Base-by-base conservation (phyloP, 108 stramenopile genomes). In the Nitzschia palea region DNA sequence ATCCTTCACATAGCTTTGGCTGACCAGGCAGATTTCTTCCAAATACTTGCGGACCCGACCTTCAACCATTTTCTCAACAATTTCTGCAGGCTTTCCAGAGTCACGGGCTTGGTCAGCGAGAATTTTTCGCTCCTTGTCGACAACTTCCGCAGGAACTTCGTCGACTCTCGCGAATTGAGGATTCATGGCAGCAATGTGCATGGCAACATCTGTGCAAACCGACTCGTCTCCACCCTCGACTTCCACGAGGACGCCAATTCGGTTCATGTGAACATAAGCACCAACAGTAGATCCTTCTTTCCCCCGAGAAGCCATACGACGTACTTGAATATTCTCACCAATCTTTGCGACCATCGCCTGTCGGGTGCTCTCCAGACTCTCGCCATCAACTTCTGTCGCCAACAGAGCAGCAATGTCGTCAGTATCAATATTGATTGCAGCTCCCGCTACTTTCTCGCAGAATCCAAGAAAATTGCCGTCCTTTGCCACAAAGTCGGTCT, bases 111-210 rank as follows among this genome's bases (percentile, higher is more conserved):
- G 86, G 2, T 65, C 86, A 12, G 76, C 74, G 27, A 89, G 72
- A 61, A 91, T 73, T 33, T 77, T 65, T 25, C 78, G 62, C 52
- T 91, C 88, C 72, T 86, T 87, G 42, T 88, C 89, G 51, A 92
- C 54, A 43, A 81, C 89, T 20, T 88, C 94, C 0, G 73, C 68
- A 47, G 87, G 87, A 29, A 91, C 88, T 62, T 86, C 87, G 3
- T 90, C 88, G 45, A 80, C 74, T 48, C 80, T 77, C 48, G 84
- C 86, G 54, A 84, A 90, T 9, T 78, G 69, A 33, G 92, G 89
- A 50, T 82, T 86, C 84, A 86, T 84, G 35, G 88, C 91, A n/a
- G 83, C 83, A 36, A 93, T 79, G 58, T 93, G 88, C 88, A 93
- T 90, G 76, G 81, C 85, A 57, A 87, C 55, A 48, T 90, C 86